Base-by-base conservation (phyloP, 768 basidiomycete genomes). In the Panellus pusillus region DNA sequence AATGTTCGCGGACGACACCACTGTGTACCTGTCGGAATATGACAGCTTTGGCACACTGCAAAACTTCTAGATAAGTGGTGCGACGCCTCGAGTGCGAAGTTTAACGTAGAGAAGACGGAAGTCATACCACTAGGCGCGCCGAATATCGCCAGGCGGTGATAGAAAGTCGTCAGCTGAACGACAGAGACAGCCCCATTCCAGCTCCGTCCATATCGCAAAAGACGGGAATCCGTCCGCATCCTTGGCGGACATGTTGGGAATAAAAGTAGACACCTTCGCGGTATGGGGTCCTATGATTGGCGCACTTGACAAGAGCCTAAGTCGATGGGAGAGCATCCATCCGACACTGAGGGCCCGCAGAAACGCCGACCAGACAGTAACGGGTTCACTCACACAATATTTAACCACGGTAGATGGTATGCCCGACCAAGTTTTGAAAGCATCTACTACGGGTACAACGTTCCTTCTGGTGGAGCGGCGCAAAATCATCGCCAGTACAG, bases 61-160 rank as follows among this genome's bases (percentile, higher is more conserved):
- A 3, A 1, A 0, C 63, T 78, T 2, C 72, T 79, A 0, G 27
- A 66, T 0, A 41, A 39, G 0, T 81, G 78, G 79, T 80, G 74
- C 55, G n/a, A n/a, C 0, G 74, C 68, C 11, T 72, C 72, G 9
- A 61, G 66, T 0, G 77, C 76, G 0, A 73, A 71, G 39, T 79
- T 79, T 55, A 79, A 78, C 43, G 51, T 60, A 0, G 45, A 49
- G 0, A 79, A 80, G 59, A 78, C 76, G 0, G 67, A 71, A 31
- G 55, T 75, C 0, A 63, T 77, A 1, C 74, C 72, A 0, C 61
- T 75, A 0, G 74, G 76, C 0, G 29, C 52, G 2, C 28, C 28
- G 4, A 48, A 4, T 68, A 61, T 57, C 47, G 69, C 14, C n/a
- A n/a, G n/a, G n/a, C n/a, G n/a, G n/a, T n/a, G n/a, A n/a, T n/a